Conservation (phyloP, 306 rosid genomes). For the Cucurbita ficifolia region DNA sequence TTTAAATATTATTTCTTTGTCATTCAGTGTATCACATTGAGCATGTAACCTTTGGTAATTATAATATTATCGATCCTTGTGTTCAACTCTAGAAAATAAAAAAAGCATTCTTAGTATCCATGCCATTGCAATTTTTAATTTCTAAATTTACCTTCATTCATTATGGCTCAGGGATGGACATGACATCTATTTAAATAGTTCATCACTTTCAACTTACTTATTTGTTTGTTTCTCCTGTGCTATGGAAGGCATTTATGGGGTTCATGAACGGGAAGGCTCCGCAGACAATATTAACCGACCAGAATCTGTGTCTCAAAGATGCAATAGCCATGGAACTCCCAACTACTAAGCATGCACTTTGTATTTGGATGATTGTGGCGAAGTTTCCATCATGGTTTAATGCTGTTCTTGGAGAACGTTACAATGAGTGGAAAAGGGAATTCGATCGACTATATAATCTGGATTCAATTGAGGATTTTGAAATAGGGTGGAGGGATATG, state of each 20-base stretch:
- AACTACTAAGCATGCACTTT: conserved; percentile 66
- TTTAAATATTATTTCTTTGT: conserved; percentile 6
- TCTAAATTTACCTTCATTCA: not conserved
- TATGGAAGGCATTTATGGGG: conserved; percentile 74
- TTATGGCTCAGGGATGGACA: not conserved
- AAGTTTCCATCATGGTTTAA: conserved; percentile 98
- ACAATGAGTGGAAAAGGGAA: conserved; percentile 90
- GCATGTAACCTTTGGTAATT: not conserved
- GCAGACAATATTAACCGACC: conserved; percentile 80
- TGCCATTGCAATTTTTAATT: not conserved
- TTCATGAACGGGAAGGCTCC: conserved; percentile 91
- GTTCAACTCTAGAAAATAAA: not conserved
- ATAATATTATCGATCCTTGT: not conserved
- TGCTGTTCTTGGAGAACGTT: conserved; percentile 89
- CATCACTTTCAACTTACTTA: not conserved
- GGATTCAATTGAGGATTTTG: conserved; percentile 81
- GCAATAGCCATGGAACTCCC: conserved; percentile 70
- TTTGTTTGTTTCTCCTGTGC: conserved; percentile 13
- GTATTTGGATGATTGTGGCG: conserved; percentile 97
- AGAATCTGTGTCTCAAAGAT: conserved; percentile 79
- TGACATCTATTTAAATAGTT: not conserved
- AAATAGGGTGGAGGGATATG: conserved; percentile 87
- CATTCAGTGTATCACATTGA: not conserved
- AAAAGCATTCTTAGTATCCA: not conserved
- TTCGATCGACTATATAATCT: conserved; percentile 70